Percentiles rank a stretch among this genome's conserved stretches.
phyloP scores from a whole-genome alignment of 345 rosid species.

The Camelina sativa region DNA sequence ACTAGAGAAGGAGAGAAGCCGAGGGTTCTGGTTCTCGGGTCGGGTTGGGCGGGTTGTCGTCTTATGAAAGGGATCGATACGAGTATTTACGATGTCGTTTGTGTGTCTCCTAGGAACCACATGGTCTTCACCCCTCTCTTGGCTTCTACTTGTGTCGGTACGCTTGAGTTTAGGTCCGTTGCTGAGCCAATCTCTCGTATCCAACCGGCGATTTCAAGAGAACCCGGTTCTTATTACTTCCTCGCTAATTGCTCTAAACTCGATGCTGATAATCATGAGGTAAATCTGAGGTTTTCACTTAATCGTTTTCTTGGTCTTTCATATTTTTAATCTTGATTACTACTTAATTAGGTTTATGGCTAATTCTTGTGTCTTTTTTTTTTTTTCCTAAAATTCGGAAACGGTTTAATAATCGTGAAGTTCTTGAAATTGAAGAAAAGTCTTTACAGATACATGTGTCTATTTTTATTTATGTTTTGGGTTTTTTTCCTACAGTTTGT shows the following conservation, averaged over 20 bases:
- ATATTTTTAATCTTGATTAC: neutral
- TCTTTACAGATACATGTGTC: neutral
- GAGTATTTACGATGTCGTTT: conserved; percentile 74
- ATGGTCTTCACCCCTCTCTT: conserved; percentile 94
- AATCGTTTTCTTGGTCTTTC: neutral
- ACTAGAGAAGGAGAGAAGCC: conserved; percentile 72
- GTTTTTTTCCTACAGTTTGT: neutral
- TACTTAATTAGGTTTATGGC: neutral
- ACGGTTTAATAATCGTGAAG: neutral
- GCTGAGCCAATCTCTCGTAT: conserved; percentile 86
- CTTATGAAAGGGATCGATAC: conserved; percentile 87
- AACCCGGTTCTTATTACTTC: conserved; percentile 81
- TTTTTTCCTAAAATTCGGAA: neutral
- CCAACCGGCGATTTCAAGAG: conserved; percentile 73
- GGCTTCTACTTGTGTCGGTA: conserved; percentile 97
- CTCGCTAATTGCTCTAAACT: conserved; percentile 77
- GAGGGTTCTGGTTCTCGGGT: conserved; percentile 79
- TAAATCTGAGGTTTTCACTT: conserved; percentile 11
- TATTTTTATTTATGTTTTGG: too few species aligned
- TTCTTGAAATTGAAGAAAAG: conserved; percentile 2
- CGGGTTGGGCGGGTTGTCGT: conserved; percentile 97
- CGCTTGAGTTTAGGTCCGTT: conserved; percentile 89
- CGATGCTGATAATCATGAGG: conserved; percentile 76
- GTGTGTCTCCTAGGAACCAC: conserved; percentile 90
- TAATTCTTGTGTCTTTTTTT: neutral